Evolutionary conservation across 2,329 filamentous ascomycete genomes (phyloP).

Genomic region (Penicillium occitanis): DNA sequence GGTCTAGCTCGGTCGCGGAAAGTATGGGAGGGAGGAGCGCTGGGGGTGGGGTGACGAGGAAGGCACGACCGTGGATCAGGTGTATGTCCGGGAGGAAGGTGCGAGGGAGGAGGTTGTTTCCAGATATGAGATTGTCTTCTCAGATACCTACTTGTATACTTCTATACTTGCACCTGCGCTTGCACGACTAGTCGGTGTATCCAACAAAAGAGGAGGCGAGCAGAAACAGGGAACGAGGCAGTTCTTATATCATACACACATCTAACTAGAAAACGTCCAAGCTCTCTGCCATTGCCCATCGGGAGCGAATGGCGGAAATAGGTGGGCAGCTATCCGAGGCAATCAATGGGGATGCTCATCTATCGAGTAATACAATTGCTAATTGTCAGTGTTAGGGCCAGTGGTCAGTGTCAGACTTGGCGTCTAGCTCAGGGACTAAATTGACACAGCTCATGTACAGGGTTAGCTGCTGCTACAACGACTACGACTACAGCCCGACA

Average conservation of each 20-base stretch:
- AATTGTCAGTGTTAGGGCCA: constrained; percentile 8
- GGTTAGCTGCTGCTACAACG: neutral
- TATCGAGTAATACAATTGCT: constrained; percentile 19
- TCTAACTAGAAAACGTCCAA: neutral
- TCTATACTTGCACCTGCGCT: neutral
- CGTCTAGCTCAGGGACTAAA: neutral
- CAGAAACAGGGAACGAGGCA: neutral
- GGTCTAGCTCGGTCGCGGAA: constrained; percentile 10
- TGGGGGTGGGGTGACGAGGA: constrained; percentile 3
- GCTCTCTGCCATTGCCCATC: neutral
- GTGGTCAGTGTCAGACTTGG: constrained; percentile 4
- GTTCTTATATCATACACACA: neutral
- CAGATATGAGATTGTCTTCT: neutral
- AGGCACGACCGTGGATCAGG: constrained; percentile 13
- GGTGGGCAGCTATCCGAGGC: constrained; percentile 13
- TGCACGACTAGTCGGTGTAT: neutral
- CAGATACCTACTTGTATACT: too few species aligned
- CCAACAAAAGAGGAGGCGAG: neutral
- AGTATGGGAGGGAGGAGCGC: constrained; percentile 11
- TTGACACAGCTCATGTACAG: neutral
- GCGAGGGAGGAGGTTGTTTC: neutral
- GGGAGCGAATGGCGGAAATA: neutral
- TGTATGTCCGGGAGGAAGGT: neutral
- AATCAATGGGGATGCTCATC: neutral
- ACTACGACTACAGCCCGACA: neutral